Base-by-base conservation (phyloP, 2,329 filamentous ascomycete species). In the Clonostachys rosea region DNA sequence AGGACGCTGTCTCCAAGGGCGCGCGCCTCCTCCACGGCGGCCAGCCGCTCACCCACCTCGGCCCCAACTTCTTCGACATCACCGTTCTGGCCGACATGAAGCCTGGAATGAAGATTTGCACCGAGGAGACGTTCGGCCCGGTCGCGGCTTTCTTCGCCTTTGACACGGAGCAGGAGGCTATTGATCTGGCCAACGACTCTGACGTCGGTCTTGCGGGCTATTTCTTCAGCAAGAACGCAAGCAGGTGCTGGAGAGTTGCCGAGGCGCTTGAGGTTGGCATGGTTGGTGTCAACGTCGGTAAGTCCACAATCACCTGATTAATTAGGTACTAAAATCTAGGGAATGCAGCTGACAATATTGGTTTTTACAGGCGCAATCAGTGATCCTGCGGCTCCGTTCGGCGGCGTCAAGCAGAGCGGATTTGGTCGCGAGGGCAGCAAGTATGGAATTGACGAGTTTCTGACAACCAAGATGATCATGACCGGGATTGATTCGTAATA, bases 91-190 rank as follows among this genome's bases (percentile, higher is more conserved):
- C 87, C 9, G 88, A 87, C 52, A 92, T 96, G 85, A 95, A 76
- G 12, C 74, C 78, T 48, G 83, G 91, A 37, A 97, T 97, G 92
- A 77, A 80, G 49, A 78, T 97, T 54, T 85, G 88, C 5, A 73
- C 74, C 2, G 92, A 97, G 67, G 94, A 99, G 74, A 99, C 92
- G 0, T 99, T 99, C 62, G 94, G 94, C 0, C 92, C 92, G 3
- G 87, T 97, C 0, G 92, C 91, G 0, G 92, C 88, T 1, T 69
- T 97, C 14, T 96, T 96, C 74, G 78, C 83, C 43, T 99, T 97
- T 62, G 80, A 89, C 42, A 89, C 85, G 0, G 92, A 97, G 68
- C 84, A 87, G 45, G 91, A 97, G 59, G 94, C 95, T 5, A 83
- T 96, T 30, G 75, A 79, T 51, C 70, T 92, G 54, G 92, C 92